Percentiles rank a stretch among this genome's conserved stretches.
Evolutionary conservation across 140 eudicot genomes (phyloP).

Genomic region (Anethum foeniculum): DNA sequence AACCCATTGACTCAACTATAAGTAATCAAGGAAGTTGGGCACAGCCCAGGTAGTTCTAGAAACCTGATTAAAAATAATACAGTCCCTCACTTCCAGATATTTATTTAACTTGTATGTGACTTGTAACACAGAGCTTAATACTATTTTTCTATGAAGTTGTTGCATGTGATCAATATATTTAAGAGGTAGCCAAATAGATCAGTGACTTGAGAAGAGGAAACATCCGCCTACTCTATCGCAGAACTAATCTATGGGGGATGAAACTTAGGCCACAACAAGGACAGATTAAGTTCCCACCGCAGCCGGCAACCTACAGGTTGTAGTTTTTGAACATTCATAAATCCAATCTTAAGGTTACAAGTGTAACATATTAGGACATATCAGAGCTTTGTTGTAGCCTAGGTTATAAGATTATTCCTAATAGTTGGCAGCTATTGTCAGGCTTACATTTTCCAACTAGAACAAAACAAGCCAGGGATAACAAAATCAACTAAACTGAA

Average conservation of each 20-base stretch:
- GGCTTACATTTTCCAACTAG: neutral
- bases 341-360: neutral
- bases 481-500: neutral
- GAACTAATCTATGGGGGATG: neutral
- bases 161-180: neutral
- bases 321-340: neutral
- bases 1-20: neutral
- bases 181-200: neutral
- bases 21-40: neutral
- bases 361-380: neutral
- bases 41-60: neutral
- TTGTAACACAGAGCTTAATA: neutral
- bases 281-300: neutral
- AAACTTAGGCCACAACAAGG: neutral
- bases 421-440: neutral
- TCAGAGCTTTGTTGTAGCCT: neutral
- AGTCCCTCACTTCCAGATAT: neutral
- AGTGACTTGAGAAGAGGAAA: neutral
- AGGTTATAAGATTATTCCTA: neutral
- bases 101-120: neutral
- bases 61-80: neutral
- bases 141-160: neutral
- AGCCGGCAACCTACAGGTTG: neutral
- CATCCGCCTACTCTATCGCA: neutral
- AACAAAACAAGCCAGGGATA: neutral